phyloP scores from a whole-genome alignment of 192 early-diverging fungal genomes.

The Mortierella antarctica region DNA sequence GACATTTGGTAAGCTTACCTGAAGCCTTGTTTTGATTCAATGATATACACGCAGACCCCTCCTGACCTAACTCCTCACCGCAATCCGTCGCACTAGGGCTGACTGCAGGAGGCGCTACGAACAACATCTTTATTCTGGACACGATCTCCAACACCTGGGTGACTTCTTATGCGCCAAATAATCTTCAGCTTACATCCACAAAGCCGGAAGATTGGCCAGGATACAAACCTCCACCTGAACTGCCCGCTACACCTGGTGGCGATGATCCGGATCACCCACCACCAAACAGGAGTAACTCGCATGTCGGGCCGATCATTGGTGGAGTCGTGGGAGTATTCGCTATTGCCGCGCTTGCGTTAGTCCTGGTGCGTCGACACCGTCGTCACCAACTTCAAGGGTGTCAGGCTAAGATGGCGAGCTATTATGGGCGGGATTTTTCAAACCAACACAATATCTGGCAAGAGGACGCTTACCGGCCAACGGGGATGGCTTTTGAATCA shows the following conservation, averaged over 20 bases:
- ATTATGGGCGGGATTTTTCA: conserved; percentile 8
- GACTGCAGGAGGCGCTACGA: conserved; percentile 43
- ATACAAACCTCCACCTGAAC: conserved; percentile 38
- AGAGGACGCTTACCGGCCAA: conserved; percentile 26
- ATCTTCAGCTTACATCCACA: conserved; percentile 30
- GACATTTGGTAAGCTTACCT: conserved; percentile 25
- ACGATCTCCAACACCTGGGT: conserved; percentile 39
- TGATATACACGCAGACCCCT: neutral
- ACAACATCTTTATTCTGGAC: conserved; percentile 40
- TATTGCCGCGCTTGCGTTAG: conserved; percentile 8
- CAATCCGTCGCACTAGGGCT: conserved; percentile 8
- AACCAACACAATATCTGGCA: neutral
- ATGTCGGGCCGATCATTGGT: conserved; percentile 31
- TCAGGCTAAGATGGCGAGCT: conserved; percentile 10
- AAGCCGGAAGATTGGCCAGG: conserved; percentile 52
- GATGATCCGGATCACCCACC: conserved; percentile 6
- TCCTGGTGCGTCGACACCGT: conserved; percentile 8
- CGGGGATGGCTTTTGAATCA: conserved; percentile 38
- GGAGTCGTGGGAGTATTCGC: conserved; percentile 12
- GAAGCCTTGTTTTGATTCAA: neutral
- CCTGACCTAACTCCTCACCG: neutral
- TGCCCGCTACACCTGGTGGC: conserved; percentile 2
- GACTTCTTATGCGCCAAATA: conserved; percentile 37
- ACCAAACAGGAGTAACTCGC: neutral
- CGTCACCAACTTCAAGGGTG: neutral